Evolutionary conservation across 2,329 filamentous ascomycete genomes (phyloP).

Genomic region (Aspergillus novofumigatus): DNA sequence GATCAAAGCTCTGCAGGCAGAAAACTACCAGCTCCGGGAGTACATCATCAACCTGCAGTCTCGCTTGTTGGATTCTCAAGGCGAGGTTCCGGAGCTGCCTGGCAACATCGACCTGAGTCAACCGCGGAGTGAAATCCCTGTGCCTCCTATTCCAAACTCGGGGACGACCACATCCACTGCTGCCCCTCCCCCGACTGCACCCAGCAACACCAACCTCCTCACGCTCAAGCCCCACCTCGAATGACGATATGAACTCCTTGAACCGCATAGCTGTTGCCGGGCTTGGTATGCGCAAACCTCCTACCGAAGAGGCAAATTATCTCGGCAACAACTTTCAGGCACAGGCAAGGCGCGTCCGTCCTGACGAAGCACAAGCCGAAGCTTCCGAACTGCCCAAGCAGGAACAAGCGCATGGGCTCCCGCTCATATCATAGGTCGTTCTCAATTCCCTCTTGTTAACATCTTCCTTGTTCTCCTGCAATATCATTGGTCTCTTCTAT

Average conservation of each 20-base stretch:
- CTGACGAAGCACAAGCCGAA: constrained; percentile 27
- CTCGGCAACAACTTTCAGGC: constrained; percentile 28
- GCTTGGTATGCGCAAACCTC: constrained; percentile 41
- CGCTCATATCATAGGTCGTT: constrained; percentile 17
- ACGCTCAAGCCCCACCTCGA: constrained; percentile 24
- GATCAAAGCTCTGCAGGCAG: constrained; percentile 75
- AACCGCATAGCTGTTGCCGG: constrained; percentile 43
- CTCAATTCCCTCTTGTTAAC: not conserved
- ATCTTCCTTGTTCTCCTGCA: constrained; percentile 1
- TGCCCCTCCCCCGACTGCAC: constrained; percentile 18
- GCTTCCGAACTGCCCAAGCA: constrained; percentile 23
- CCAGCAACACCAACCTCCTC: constrained; percentile 24
- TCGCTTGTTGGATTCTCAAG: constrained; percentile 74
- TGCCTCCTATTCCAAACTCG: constrained; percentile 21
- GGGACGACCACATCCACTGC: constrained; percentile 14
- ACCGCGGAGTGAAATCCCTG: constrained; percentile 41
- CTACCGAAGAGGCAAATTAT: constrained; percentile 35
- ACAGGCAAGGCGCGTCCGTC: constrained; percentile 25
- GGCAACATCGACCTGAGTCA: constrained; percentile 69
- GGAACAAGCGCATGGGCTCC: constrained; percentile 26
- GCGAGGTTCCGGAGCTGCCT: constrained; percentile 80
- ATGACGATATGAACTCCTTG: constrained; percentile 39
- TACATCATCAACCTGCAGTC: constrained; percentile 90
- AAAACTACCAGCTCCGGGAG: constrained; percentile 87
- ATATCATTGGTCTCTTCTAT: not conserved